Percentiles rank a stretch among this genome's conserved stretches.
phyloP scores from a whole-genome alignment of 768 basidiomycete genomes.

The Lactarius pseudohatsudake region DNA sequence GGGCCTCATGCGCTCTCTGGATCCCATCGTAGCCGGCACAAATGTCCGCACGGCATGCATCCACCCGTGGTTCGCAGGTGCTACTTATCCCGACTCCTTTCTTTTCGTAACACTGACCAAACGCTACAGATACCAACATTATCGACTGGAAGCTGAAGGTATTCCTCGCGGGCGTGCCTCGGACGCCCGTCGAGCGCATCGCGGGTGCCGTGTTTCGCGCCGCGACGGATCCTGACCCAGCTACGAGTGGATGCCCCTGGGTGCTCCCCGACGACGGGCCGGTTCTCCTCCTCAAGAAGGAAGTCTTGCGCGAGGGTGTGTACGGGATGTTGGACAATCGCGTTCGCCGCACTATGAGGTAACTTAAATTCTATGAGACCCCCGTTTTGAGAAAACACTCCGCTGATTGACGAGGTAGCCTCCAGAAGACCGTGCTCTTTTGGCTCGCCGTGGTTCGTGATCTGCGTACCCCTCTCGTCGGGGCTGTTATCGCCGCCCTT shows the following conservation, averaged over 20 bases:
- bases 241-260: slow-evolving; percentile 48
- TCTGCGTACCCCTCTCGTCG: neutral
- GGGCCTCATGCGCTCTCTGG: slow-evolving; percentile 51
- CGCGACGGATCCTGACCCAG: slow-evolving; percentile 46
- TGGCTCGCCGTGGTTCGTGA: slow-evolving; percentile 6
- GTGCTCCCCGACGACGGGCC: slow-evolving; percentile 51
- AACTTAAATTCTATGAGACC: neutral
- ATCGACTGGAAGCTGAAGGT: slow-evolving; percentile 41
- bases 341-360: slow-evolving; percentile 7
- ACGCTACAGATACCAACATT: slow-evolving; percentile 46
- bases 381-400: neutral
- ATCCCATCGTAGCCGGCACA: slow-evolving; percentile 37
- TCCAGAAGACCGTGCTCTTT: neutral
- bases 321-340: slow-evolving; percentile 49
- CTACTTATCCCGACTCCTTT: neutral
- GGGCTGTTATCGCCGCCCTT: neutral
- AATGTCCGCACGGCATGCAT: slow-evolving; percentile 48
- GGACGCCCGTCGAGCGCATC: slow-evolving; percentile 47
- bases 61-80: slow-evolving; percentile 57
- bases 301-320: slow-evolving; percentile 50
- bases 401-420: slow-evolving; percentile 7
- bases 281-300: slow-evolving; percentile 46
- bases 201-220: slow-evolving; percentile 54
- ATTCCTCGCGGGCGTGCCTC: slow-evolving; percentile 50
- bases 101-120: neutral